Evolutionary conservation across 805 yeast species (phyloP), one percentile per base, ranked within the genome.

Genomic region (Hanseniaspora vineae): DNA sequence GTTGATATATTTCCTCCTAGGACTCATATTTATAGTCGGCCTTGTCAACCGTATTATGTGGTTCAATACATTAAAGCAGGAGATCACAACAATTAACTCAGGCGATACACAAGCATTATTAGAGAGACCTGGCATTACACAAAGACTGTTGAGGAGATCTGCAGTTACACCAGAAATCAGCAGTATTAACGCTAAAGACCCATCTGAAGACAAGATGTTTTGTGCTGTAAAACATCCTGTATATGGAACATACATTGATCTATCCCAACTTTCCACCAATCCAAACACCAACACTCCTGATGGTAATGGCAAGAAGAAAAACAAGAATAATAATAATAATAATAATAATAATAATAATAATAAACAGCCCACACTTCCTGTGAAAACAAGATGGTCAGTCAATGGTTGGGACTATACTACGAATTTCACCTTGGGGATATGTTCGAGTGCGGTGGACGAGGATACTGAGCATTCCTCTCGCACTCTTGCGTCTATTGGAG

Each of bases 351-450:
- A 42, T 9, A 33, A 42, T 2, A 31, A 23, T 6, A 15, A 35
- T 5, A 44, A 31, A n/a, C 9, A 40, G 31, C 17, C 39, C 44
- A 5, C 42, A 49, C 17, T 55, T 53, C 4, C 42, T 54, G 18
- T 44, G 50, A 19, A 57, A 51, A 48, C 55, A 58, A 13, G 55
- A 61, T 85, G 89, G 86, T 64, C 70, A 39, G 78, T 89, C 2
- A 73, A 72, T 51, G 94, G 94, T 0, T 74, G 72, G 60, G 92
- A 81, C 52, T 76, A 75, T 55, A 79, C 79, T 29, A 69, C 66
- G 44, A 88, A 88, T 63, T 88, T 81, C 66, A 82, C 90, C 1
- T 54, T 83, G 40, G 82, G 84, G n/a, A 67, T 82, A 2, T 82
- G 90, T 55, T 73, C 84, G 46, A 64, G 78, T n/a, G 77, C 81